phyloP scores from a whole-genome alignment of 345 rosid species.

The Populus alba region DNA sequence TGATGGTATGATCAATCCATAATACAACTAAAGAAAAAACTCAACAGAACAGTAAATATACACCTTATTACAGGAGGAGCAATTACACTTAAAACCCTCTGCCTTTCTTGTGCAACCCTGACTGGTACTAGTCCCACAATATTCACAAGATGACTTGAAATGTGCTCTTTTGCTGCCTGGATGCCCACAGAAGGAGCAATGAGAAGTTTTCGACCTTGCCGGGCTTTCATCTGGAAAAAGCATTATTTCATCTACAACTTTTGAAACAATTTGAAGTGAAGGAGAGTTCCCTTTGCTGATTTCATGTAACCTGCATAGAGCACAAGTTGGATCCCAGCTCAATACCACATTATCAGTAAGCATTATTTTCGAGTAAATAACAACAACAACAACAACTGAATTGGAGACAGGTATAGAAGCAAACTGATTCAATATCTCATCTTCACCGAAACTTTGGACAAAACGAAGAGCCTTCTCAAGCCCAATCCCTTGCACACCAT shows the following conservation, averaged over 20 bases:
- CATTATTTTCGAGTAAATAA: not conserved
- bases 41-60: not conserved
- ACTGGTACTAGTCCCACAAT: slow-evolving; percentile 38
- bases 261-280: slow-evolving; percentile 27
- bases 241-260: slow-evolving; percentile 26
- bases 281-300: slow-evolving; percentile 47
- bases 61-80: slow-evolving; percentile 62
- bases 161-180: slow-evolving; percentile 72
- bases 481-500: slow-evolving; percentile 82
- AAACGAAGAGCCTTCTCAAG: slow-evolving; percentile 66
- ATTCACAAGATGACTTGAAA: slow-evolving; percentile 57
- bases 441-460: slow-evolving; percentile 58
- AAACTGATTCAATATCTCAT: slow-evolving; percentile 63
- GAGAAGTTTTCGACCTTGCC: slow-evolving; percentile 48
- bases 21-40: not conserved
- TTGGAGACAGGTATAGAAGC: slow-evolving; percentile 6
- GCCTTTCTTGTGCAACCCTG: slow-evolving; percentile 61
- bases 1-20: not conserved
- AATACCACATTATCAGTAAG: slow-evolving; percentile 6
- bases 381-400: not conserved
- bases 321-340: slow-evolving; percentile 10
- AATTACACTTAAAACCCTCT: slow-evolving; percentile 60
- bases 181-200: slow-evolving; percentile 92
- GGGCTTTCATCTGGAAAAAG: slow-evolving; percentile 29
- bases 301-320: slow-evolving; percentile 50